Evolutionary conservation across 179 eudicot species (phyloP), one percentile per base, ranked within the genome.

Genomic region (Silene vulgaris): DNA sequence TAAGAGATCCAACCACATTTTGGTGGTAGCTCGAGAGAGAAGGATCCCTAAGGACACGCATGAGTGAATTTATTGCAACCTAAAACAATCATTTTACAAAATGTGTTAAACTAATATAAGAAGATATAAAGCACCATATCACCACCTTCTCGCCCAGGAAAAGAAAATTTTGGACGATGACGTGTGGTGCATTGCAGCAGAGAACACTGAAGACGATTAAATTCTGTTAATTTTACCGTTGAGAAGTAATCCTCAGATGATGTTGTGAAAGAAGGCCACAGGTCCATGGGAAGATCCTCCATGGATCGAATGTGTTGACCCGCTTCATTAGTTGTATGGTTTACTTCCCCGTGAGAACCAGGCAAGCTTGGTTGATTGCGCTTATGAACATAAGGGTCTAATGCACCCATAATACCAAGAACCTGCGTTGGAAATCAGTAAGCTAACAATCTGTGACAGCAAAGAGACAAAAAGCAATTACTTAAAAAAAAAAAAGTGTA

Each of bases 391-490:
- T 96, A 97, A 64, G 99, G 97, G 83, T 96, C 99, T 76, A 93
- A 82, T 76, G 99, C 99, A 70, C 99, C 99, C 98, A 93, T 93
- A 77, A 96, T 96, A 64, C 99, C 97, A 77, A 96, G 91, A 80
- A 96, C 99, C 99, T 96, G 74, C 19, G 69, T 19, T 4, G 4
- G 54, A 35, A 5, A 35, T 35, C 45, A 21, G 56, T 67, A 29
- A 60, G 66, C 50, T 28, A 69, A 66, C 32, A 50, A 57, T 32
- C 43, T 60, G 5, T 20, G 35, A 79, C 60, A 69, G 16, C 17
- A 50, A 59, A 45, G 59, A 17, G 67, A 26, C 45, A 62, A n/a
- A 21, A 50, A 67, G 16, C 50, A 48, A 52, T 52, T 52, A 20
- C 37, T 48, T 21, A 72, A 63, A 72, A 57, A 5, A 60, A 57